Evolutionary conservation across 2,329 filamentous ascomycete genomes (phyloP), one percentile per base, ranked within the genome.

Genomic region (Aspergillus caelatus): DNA sequence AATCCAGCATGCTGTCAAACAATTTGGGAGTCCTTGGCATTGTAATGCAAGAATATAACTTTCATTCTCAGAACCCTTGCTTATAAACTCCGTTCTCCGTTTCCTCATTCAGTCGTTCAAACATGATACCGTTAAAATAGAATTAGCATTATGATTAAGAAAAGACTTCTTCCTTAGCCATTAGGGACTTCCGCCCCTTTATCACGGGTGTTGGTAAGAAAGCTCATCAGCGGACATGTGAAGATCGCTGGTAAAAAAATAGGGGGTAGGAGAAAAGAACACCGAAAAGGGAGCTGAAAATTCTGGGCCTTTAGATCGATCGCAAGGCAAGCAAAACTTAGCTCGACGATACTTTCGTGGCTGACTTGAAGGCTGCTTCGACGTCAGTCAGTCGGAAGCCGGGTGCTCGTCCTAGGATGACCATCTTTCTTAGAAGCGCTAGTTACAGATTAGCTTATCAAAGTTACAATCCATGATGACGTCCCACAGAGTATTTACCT

Each of bases 371-470:
- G 3, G 63, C 63, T 1, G 19, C 19, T 30, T 64, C 63, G 11
- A 67, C 63, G 26, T 67, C 63, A 3, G 9, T 26, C 3, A 60
- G 34, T 19, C 65, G 59, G n/a, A 67, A 67, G 3, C 65, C 65
- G 4, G 65, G 65, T 1, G 65, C 62, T 26, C 65, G 45, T 8
- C 65, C 63, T 6, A 67, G 57, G 3, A 67, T 65, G 7, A 65
- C 61, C 63, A 67, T 65, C 5, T 63, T 65, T 11, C 55, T 45
- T 12, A 63, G 52, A 14, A 67, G 54, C 11, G 34, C 63, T 65
- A 30, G 19, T 10, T 10, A 9, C 19, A 19, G 0, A 36, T 60
- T 53, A 61, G 57, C 6, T 50, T 19, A 2, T 26, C 5, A 28
- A 14, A 19, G 9, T 34, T 19, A 9, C 19, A 32, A 39, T 34